Evolutionary conservation across 768 basidiomycete species (phyloP), one percentile per base, ranked within the genome.

Genomic region (Tricholoma matsutake): DNA sequence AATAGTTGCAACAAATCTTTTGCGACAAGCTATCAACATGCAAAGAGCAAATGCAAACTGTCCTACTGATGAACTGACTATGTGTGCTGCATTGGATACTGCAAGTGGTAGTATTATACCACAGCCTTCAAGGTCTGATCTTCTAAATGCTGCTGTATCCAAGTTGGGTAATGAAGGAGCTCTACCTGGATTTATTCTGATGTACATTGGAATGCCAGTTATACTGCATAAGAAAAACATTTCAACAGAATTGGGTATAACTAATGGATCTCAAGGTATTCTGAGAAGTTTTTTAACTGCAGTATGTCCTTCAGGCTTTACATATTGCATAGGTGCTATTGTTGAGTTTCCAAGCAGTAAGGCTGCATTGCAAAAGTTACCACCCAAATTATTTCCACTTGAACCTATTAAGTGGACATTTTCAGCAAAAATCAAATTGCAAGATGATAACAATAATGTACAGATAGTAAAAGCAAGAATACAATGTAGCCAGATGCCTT

Each of bases 251-350:
- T 55, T 76, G 2, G 65, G 66, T 0, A 61, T 76, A 16, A 67
- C 69, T 0, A 75, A 76, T 67, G 70, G 75, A 0, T 60, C 68
- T 6, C 68, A 71, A 60, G 75, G 74, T 1, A 52, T 60, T 29
- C 43, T 75, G 2, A 14, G 39, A 1, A 60, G 64, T 5, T 56
- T 67, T n/a, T 31, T 64, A 14, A 71, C 69, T 5, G 10, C 66
- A 7, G 66, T 68, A 4, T 61, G 56, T n/a, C 2, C 9, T 16
- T 29, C 54, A 25, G 45, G 45, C 6, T 61, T 32, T 16, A 56
- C 60, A 16, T 61, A 61, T 54, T 45, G 11, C 41, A 61, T 28
- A 4, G 45, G 31, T 39, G 60, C 60, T 4, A 56, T 61, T 37
- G 22, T 60, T 35, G 59, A 60, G 43, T 65, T 66, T 18, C 55